A percentile compares a stretch with the other conserved stretches of the same genome.
Conservation (phyloP, 129 eudicot genomes). For the Flaveria ramosissima region DNA sequence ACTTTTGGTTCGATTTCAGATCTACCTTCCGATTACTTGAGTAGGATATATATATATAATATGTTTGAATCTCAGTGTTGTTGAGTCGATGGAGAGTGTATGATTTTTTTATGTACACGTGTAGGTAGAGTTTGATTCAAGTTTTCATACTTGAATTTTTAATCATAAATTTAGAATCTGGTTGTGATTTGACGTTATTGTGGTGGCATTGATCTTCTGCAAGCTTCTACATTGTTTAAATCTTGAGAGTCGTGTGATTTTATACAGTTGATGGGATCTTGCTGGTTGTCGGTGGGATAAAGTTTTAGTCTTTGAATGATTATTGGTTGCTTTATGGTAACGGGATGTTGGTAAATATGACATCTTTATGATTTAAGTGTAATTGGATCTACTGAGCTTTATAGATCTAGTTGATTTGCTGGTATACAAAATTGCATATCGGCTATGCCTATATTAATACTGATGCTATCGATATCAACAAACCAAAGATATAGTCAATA, state of each 20-base stretch:
- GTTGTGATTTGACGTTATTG: not conserved
- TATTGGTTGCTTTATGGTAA: not conserved
- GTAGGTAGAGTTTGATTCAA: slow-evolving; percentile 38
- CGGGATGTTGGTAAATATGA: not conserved
- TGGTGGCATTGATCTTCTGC: slow-evolving; percentile 2
- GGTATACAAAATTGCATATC: not conserved
- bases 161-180: not conserved
- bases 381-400: not conserved
- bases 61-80: slow-evolving; percentile 19
- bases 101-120: slow-evolving; percentile 30
- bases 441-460: too few species aligned
- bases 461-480: too few species aligned
- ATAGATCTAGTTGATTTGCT: slow-evolving; percentile 22
- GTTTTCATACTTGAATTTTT: not conserved
- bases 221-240: not conserved
- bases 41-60: not conserved
- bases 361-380: not conserved
- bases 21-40: slow-evolving; percentile 30
- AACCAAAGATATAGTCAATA: too few species aligned
- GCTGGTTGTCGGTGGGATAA: slow-evolving; percentile 24
- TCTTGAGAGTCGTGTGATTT: slow-evolving; percentile 2
- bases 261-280: slow-evolving; percentile 11
- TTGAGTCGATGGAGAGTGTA: slow-evolving; percentile 28
- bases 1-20: slow-evolving; percentile 28
- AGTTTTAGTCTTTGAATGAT: not conserved